phyloP scores from a whole-genome alignment of 305 asterid genomes.

The Ajuga reptans region DNA sequence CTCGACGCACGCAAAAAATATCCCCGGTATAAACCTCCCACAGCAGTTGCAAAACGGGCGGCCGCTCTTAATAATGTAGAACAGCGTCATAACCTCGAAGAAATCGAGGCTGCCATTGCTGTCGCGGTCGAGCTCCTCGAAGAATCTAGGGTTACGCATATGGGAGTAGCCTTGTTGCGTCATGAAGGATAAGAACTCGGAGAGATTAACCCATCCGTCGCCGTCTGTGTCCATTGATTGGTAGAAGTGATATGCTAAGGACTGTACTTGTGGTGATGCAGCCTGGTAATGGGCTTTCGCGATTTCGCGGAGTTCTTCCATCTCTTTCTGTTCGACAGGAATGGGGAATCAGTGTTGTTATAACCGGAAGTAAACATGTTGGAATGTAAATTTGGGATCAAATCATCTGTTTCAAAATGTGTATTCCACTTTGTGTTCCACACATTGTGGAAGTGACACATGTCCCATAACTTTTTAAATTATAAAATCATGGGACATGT shows the following conservation, averaged over 20 bases:
- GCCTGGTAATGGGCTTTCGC: constrained; percentile 29
- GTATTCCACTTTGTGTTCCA: too few relatives aligned
- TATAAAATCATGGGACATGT: too few relatives aligned
- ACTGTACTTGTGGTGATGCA: constrained; percentile 27
- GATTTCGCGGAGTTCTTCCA: constrained; percentile 29
- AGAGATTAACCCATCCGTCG: constrained; percentile 25
- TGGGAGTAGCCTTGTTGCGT: constrained; percentile 25
- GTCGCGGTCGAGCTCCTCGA: constrained; percentile 24
- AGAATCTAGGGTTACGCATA: constrained; percentile 27
- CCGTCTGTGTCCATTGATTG: constrained; percentile 27
- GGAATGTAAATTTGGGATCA: not conserved
- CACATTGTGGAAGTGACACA: too few relatives aligned
- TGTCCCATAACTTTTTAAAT: too few relatives aligned
- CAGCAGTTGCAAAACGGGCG: constrained; percentile 37
- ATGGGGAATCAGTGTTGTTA: too few relatives aligned
- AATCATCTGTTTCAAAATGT: too few relatives aligned
- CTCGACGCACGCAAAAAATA: constrained; percentile 28
- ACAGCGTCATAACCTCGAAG: constrained; percentile 29
- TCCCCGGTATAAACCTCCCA: constrained; percentile 26
- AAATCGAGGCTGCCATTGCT: constrained; percentile 31
- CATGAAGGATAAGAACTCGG: constrained; percentile 32
- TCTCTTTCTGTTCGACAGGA: constrained; percentile 2
- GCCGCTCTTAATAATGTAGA: constrained; percentile 31
- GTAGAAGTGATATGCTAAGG: constrained; percentile 23
- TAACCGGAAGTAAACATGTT: too few relatives aligned